Conservation (phyloP, 2,329 filamentous ascomycete species). For the Colletotrichum navitas region DNA sequence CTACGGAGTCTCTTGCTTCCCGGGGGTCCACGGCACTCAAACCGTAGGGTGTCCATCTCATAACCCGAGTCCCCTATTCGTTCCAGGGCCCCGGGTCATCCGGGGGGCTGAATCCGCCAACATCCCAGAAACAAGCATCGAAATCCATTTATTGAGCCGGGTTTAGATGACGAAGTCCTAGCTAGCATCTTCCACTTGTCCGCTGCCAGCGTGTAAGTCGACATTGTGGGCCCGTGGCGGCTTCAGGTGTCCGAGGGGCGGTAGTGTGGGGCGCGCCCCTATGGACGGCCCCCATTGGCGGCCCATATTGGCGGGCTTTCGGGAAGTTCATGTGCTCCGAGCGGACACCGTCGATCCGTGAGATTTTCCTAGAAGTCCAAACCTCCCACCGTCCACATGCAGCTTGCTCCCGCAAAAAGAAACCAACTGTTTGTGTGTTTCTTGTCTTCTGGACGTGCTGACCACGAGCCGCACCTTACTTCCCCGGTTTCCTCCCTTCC, state of each 20-base stretch:
- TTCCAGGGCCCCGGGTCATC: conserved; percentile 33
- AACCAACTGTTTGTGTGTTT: conserved; percentile 12
- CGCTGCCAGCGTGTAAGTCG: too few relatives aligned
- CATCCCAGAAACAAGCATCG: conserved; percentile 26
- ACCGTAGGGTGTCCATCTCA: conserved; percentile 39
- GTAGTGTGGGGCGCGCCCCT: too few relatives aligned
- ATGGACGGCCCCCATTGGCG: not conserved
- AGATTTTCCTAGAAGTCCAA: conserved; percentile 34
- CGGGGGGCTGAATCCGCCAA: conserved; percentile 12
- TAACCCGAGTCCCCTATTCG: conserved; percentile 28
- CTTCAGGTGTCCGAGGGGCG: too few relatives aligned
- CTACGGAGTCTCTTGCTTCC: conserved; percentile 28
- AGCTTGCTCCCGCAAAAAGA: conserved; percentile 10
- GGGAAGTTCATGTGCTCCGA: conserved; percentile 33
- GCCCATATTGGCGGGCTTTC: conserved; percentile 20
- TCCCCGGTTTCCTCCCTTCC: not conserved
- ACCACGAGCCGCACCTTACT: conserved; percentile 6
- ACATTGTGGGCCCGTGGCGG: too few relatives aligned
- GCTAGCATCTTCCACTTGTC: conserved; percentile 7
- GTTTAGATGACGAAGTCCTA: not conserved
- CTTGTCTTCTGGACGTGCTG: not conserved
- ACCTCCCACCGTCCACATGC: conserved; percentile 33
- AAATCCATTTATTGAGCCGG: conserved; percentile 1
- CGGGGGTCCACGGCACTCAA: conserved; percentile 22
- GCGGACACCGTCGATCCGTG: conserved; percentile 37